Percentiles rank a stretch among this genome's conserved stretches.
Evolutionary conservation across 306 rosid species (phyloP).

Genomic region (Acmispon strigosus): DNA sequence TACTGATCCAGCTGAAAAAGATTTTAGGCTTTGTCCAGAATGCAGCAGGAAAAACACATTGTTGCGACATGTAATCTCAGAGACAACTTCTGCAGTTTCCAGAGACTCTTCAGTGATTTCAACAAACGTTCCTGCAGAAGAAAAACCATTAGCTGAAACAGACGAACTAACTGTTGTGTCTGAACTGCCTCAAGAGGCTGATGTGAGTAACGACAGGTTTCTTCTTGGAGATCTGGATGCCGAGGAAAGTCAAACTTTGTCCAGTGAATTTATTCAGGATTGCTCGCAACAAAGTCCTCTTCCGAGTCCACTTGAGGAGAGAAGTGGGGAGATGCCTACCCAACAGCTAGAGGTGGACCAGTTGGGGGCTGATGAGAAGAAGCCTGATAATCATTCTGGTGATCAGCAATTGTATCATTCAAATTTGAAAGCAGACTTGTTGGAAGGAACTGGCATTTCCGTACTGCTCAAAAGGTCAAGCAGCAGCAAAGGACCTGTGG

Average conservation of each 20-base stretch:
- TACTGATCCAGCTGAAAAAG: slow-evolving; percentile 30
- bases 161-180: slow-evolving; percentile 22
- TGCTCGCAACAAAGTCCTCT: slow-evolving; percentile 30
- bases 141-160: slow-evolving; percentile 25
- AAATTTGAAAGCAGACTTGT: slow-evolving; percentile 34
- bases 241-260: slow-evolving; percentile 29
- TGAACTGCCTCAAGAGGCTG: slow-evolving; percentile 25
- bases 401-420: slow-evolving; percentile 29
- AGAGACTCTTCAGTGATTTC: slow-evolving; percentile 22
- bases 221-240: slow-evolving; percentile 24
- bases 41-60: slow-evolving; percentile 41
- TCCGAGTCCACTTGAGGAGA: slow-evolving; percentile 22
- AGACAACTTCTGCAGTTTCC: slow-evolving; percentile 25
- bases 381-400: slow-evolving; percentile 19
- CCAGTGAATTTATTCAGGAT: slow-evolving; percentile 29
- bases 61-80: slow-evolving; percentile 24
- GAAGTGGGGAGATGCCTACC: slow-evolving; percentile 27
- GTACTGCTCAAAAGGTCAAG: slow-evolving; percentile 56
- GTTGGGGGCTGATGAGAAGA: slow-evolving; percentile 23
- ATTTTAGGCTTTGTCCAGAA: slow-evolving; percentile 45
- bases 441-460: slow-evolving; percentile 69
- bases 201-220: slow-evolving; percentile 30
- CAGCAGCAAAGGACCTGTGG: slow-evolving; percentile 59
- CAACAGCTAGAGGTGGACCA: slow-evolving; percentile 30
- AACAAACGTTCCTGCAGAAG: slow-evolving; percentile 20